These are phyloP conservation scores for Pelargonium nanum DNA, from an alignment of 345 rosid genomes.

Conservation along the genomic window DNA sequence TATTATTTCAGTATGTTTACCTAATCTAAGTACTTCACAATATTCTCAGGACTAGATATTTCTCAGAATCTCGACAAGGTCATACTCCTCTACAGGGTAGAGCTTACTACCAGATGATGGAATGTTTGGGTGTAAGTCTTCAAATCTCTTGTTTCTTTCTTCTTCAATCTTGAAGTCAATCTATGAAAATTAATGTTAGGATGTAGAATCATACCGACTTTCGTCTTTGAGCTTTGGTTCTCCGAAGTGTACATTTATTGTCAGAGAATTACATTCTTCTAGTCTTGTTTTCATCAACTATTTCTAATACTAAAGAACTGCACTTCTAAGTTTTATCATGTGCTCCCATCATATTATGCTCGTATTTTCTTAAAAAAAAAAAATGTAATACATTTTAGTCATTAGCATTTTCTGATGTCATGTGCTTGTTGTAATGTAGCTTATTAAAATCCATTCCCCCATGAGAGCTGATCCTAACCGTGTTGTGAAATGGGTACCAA, in stretches of 20 bases:
- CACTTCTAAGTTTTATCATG: background rate
- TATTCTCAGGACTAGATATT: conserved; percentile 79
- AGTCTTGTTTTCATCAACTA: background rate
- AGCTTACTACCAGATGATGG: conserved; percentile 99
- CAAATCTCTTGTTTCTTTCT: too few species aligned
- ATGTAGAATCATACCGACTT: too few species aligned
- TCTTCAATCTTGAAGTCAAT: too few species aligned
- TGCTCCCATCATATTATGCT: background rate
- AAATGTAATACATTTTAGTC: background rate
- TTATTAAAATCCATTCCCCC: conserved; percentile 91
- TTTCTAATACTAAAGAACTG: background rate
- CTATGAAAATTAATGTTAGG: too few species aligned
- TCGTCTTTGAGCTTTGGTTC: background rate
- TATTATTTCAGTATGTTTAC: too few species aligned
- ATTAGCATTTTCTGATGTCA: conserved; percentile 3
- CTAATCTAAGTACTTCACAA: too few species aligned
- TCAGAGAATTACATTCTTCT: too few species aligned
- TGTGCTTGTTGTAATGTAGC: conserved; percentile 32
- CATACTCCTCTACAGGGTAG: conserved; percentile 97
- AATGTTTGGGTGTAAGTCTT: conserved; percentile 82
- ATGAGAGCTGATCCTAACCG: conserved; percentile 72
- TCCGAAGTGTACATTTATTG: background rate
- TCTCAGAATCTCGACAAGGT: conserved; percentile 91
- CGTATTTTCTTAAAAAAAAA: background rate
- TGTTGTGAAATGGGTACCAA: conserved; percentile 65